Evolutionary conservation across 2,329 filamentous ascomycete genomes (phyloP).

Genomic region (Colletotrichum tropicale): DNA sequence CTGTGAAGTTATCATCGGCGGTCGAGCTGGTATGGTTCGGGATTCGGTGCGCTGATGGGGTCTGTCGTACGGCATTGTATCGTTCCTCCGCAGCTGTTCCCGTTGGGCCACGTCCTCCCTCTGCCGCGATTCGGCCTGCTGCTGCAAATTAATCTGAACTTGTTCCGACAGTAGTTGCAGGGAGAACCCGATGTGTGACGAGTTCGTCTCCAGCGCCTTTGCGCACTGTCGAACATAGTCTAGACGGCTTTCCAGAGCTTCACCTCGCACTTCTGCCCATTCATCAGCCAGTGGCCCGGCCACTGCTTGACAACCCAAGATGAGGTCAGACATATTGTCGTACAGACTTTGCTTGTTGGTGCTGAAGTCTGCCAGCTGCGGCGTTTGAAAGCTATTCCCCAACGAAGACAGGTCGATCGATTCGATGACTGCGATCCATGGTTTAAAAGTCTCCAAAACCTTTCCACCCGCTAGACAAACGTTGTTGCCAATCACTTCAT

Average conservation of each 20-base stretch:
- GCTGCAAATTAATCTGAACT: slow-evolving; percentile 63
- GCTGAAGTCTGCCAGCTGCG: slow-evolving; percentile 85
- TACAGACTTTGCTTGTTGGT: slow-evolving; percentile 93
- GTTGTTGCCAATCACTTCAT: slow-evolving; percentile 80
- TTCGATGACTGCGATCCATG: slow-evolving; percentile 89
- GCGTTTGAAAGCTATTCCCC: slow-evolving; percentile 79
- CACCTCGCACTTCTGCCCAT: slow-evolving; percentile 91
- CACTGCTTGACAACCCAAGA: slow-evolving; percentile 89
- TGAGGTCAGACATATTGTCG: slow-evolving; percentile 88
- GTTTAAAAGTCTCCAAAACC: slow-evolving; percentile 86
- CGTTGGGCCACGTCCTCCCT: slow-evolving; percentile 53
- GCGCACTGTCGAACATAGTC: slow-evolving; percentile 79
- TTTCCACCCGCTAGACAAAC: slow-evolving; percentile 80
- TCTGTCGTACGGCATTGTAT: slow-evolving; percentile 60
- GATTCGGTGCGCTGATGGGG: slow-evolving; percentile 64
- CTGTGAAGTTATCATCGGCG: slow-evolving; percentile 57
- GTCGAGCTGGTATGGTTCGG: slow-evolving; percentile 45
- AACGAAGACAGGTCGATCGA: slow-evolving; percentile 87
- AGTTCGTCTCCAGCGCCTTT: slow-evolving; percentile 82
- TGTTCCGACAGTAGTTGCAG: slow-evolving; percentile 87
- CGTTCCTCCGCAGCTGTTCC: slow-evolving; percentile 61
- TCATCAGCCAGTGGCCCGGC: slow-evolving; percentile 91
- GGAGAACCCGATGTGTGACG: slow-evolving; percentile 86
- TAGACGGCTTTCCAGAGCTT: slow-evolving; percentile 85
- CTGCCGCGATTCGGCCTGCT: slow-evolving; percentile 43